Conservation (phyloP, 306 rosid species). For the Biancaea sappan region DNA sequence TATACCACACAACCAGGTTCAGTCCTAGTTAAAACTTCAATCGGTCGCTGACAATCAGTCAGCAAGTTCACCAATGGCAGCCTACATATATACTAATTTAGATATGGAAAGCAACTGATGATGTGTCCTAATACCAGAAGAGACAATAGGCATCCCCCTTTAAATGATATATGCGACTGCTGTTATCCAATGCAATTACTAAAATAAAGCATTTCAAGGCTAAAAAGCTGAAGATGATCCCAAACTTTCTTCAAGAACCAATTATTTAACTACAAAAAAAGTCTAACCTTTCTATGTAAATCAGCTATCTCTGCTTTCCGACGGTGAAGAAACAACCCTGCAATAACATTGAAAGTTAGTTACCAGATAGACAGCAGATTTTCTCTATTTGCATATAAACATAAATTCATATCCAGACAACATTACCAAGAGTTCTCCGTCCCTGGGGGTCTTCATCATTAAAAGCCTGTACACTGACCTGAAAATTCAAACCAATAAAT, state of each 20-base stretch:
- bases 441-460: slow-evolving; percentile 97
- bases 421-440: slow-evolving; percentile 84
- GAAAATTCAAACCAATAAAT: slow-evolving; percentile 42
- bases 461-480: slow-evolving; percentile 98
- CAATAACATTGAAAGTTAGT: slow-evolving; percentile 40
- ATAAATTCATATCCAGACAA: slow-evolving; percentile 23
- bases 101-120: neutral
- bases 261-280: slow-evolving; percentile 23
- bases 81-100: neutral
- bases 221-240: slow-evolving; percentile 18
- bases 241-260: slow-evolving; percentile 6
- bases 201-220: slow-evolving; percentile 28
- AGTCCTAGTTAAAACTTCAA: neutral
- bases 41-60: neutral
- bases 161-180: neutral
- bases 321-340: slow-evolving; percentile 96
- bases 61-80: neutral
- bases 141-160: neutral
- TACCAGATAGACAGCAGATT: slow-evolving; percentile 4
- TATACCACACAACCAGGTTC: slow-evolving; percentile 1
- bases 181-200: neutral
- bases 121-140: neutral
- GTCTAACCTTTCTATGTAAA: slow-evolving; percentile 61
- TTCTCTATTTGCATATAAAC: slow-evolving; percentile 27
- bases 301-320: slow-evolving; percentile 73